Evolutionary conservation across 169 alveolate species (phyloP), one percentile per base, ranked within the genome.

Genomic region (Eimeria praecox): DNA sequence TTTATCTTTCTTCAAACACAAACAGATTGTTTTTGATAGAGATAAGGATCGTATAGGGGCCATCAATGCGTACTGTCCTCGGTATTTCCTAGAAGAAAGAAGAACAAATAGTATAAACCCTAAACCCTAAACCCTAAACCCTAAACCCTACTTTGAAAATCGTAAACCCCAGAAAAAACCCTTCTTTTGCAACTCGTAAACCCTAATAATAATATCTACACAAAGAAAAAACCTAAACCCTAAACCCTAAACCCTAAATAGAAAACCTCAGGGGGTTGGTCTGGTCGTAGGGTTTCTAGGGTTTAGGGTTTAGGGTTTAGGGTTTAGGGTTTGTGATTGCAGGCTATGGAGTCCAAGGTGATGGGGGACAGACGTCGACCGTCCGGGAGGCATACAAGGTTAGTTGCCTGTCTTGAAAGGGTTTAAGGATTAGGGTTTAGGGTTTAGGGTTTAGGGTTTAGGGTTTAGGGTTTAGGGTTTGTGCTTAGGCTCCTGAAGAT

Each of bases 1-100:
- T 2, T 87, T 96, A n/a, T 96, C 96, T 52, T 97, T 97, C 96
- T 96, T 97, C 90, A 94, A 92, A 22, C 97, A 97, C 14, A 95
- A 96, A 62, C 98, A 97, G 88, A 94, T 97, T 27, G 90, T 97
- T 35, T 97, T 97, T 82, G 97, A 97, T 94, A 91, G 97, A 80
- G 96, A 95, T 54, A 90, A 86, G 49, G 92, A 95, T 24, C 85
- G 95, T 86, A 86, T 97, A 54, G 98, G 98, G 0, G 78, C 80
- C 73, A 52, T 78, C 35, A 78, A 77, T 16, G 95, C 95, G 2
- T 33, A 5, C 35, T 89, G 95, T 35, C 95, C 95, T 33, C 16
- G 49, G 75, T 89, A n/a, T 73, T 89, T 89, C 87, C 75, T 89
- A 40, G 95, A 89, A 18, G 83, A 73, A 18, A 73, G 83, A 64